phyloP scores from a whole-genome alignment of 495 filamentous ascomycete genomes.

The Aspergillus mulundensis region DNA sequence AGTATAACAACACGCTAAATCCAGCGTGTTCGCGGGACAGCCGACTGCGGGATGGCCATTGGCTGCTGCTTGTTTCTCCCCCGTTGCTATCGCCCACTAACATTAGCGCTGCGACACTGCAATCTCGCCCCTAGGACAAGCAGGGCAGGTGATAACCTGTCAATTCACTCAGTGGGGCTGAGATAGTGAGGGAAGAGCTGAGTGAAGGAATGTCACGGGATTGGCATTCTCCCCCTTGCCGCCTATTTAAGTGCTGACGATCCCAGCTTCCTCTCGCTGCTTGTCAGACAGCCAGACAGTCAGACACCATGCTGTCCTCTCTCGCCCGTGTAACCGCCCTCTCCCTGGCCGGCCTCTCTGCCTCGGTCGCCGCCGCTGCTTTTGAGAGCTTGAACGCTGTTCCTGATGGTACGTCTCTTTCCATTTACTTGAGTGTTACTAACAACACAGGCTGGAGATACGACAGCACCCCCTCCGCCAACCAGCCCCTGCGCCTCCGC shows the following conservation, averaged over 20 bases:
- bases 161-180: too few species aligned
- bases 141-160: neutral
- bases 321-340: conserved; percentile 27
- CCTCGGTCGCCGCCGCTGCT: conserved; percentile 30
- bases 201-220: neutral
- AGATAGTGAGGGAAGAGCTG: too few species aligned
- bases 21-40: too few species aligned
- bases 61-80: neutral
- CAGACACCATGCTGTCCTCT: conserved; percentile 25
- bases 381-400: conserved; percentile 36
- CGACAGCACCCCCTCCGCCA: conserved; percentile 24
- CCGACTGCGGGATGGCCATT: neutral
- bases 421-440: neutral
- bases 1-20: too few species aligned
- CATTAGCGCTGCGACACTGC: neutral
- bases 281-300: neutral
- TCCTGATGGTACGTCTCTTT: conserved; percentile 30
- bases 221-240: neutral
- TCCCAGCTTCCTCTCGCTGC: neutral
- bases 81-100: neutral
- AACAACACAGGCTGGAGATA: conserved; percentile 34
- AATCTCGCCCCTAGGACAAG: neutral
- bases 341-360: conserved; percentile 40
- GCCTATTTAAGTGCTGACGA: neutral
- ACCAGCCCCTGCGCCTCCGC: conserved; percentile 36